Base-by-base conservation (phyloP, 192 early-diverging fungal species). In the Martensiomyces pterosporus region DNA sequence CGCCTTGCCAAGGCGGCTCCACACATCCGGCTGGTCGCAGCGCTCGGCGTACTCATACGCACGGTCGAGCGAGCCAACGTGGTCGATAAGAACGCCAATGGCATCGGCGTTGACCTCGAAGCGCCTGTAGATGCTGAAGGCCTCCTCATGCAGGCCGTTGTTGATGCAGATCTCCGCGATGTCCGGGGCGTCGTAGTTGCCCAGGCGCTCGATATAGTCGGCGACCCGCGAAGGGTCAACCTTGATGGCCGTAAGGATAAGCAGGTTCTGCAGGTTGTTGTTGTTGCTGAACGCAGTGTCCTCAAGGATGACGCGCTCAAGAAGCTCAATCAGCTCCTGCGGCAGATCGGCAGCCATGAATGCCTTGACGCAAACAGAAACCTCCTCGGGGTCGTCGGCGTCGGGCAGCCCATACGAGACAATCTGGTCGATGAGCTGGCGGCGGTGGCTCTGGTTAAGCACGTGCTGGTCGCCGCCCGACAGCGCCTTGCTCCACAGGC, bases 331-430 rank as follows among this genome's bases (percentile, higher is more conserved):
- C 44, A 99, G 79, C 73, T 99, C 96, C 37, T 92, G 85, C 8
- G 94, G 93, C 14, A 98, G 80, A 47, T 90, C 90, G 25, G 96
- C 94, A 15, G 84, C 85, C 93, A 99, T 97, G 50, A 99, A 99
- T 0, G 96, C 94, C 78, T 96, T 97, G 45, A 99, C 96, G 15
- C 94, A 88, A 42, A 92, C 79, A 13, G 96, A 97, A 0, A 99
- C 96, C 65, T 99, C 91, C 66, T 99, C 96, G 18, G 96, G 96
- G 50, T 97, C 96, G 35, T 82, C 83, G 26, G 90, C 91, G 60
- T 99, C 96, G 22, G 94, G 90, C 23, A 99, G 78, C 23, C 90
- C 92, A 25, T 90, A 88, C 3, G 82, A 88, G 13, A 94, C 91
- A 9, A 85, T 79, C 76, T 99, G 96, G 61, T 99, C 96, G 72